Evolutionary conservation across 495 filamentous ascomycete species (phyloP).

Genomic region (Polyplosphaeria fusca): DNA sequence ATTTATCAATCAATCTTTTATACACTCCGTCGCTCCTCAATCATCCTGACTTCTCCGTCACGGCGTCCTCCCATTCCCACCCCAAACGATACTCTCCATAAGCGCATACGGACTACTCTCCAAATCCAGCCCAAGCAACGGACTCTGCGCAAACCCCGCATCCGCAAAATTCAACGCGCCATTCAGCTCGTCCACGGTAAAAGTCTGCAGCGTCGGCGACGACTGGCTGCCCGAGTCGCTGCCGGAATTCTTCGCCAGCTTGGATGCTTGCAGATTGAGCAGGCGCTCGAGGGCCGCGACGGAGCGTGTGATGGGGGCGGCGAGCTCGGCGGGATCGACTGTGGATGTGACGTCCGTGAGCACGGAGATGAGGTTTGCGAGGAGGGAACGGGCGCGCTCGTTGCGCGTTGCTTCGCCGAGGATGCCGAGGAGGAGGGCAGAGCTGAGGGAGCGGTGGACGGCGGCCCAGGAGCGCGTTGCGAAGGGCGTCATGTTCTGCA

Average conservation of each 20-base stretch:
- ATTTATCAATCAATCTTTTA: too few species aligned
- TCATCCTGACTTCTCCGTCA: too few species aligned
- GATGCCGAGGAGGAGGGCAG: constrained; percentile 63
- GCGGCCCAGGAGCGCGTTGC: constrained; percentile 66
- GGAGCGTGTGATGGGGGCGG: constrained; percentile 39
- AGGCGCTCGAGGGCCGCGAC: constrained; percentile 36
- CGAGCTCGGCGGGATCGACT: constrained; percentile 41
- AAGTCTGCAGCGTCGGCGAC: constrained; percentile 18
- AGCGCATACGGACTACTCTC: constrained; percentile 32
- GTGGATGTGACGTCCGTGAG: constrained; percentile 38
- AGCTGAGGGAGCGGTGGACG: constrained; percentile 62
- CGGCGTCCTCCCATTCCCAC: constrained; percentile 20
- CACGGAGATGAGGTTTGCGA: constrained; percentile 37
- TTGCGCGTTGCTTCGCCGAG: constrained; percentile 50
- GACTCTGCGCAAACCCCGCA: constrained; percentile 16
- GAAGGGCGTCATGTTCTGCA: constrained; percentile 63
- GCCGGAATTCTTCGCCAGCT: neutral
- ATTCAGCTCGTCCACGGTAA: constrained; percentile 29
- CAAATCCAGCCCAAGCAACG: constrained; percentile 26
- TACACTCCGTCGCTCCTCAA: too few species aligned
- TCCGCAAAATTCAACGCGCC: constrained; percentile 27
- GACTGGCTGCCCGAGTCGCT: constrained; percentile 24
- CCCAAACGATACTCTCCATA: constrained; percentile 37
- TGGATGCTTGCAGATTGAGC: constrained; percentile 16
- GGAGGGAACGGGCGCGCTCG: constrained; percentile 38